Evolutionary conservation across 768 basidiomycete species (phyloP).

Genomic region (Rubroboletus satanas): DNA sequence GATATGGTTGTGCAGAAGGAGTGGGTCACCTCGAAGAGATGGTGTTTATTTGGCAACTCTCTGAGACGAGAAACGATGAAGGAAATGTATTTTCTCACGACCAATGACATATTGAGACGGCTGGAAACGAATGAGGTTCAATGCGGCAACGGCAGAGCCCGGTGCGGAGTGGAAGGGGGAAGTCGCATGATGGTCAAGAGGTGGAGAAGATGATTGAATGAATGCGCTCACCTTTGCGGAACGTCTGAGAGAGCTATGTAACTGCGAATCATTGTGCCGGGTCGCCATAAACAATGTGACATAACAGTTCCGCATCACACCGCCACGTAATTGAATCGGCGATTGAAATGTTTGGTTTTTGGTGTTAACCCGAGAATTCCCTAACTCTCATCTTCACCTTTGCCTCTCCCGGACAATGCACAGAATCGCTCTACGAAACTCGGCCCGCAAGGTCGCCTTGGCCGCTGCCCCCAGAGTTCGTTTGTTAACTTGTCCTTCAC

Average conservation of each 20-base stretch:
- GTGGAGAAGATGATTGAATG: not conserved
- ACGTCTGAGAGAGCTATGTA: slow-evolving; percentile 22
- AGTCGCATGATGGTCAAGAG: slow-evolving; percentile 6
- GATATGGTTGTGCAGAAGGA: slow-evolving; percentile 64
- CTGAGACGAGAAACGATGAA: too few relatives aligned
- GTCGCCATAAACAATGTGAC: slow-evolving; percentile 18
- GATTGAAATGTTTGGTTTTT: slow-evolving; percentile 31
- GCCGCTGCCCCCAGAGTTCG: slow-evolving; percentile 62
- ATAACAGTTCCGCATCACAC: slow-evolving; percentile 8
- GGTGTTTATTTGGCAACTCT: slow-evolving; percentile 62
- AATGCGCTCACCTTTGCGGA: slow-evolving; percentile 21
- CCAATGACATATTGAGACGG: slow-evolving; percentile 86
- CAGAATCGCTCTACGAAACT: slow-evolving; percentile 81
- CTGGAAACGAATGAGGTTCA: slow-evolving; percentile 82
- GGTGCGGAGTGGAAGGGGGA: slow-evolving; percentile 35
- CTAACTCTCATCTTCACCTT: slow-evolving; percentile 43
- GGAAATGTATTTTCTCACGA: slow-evolving; percentile 85
- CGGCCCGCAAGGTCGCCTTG: slow-evolving; percentile 72
- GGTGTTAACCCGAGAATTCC: slow-evolving; percentile 33
- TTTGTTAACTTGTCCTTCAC: slow-evolving; percentile 11
- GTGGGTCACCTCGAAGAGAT: slow-evolving; percentile 72
- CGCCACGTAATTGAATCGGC: slow-evolving; percentile 26
- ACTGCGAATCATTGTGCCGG: slow-evolving; percentile 10
- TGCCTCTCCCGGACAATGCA: slow-evolving; percentile 61
- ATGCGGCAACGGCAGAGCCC: slow-evolving; percentile 51